A percentile compares a stretch with the other conserved stretches of the same genome.
Evolutionary conservation across 108 stramenopile species (phyloP).

Genomic region (Fragilaria radians): DNA sequence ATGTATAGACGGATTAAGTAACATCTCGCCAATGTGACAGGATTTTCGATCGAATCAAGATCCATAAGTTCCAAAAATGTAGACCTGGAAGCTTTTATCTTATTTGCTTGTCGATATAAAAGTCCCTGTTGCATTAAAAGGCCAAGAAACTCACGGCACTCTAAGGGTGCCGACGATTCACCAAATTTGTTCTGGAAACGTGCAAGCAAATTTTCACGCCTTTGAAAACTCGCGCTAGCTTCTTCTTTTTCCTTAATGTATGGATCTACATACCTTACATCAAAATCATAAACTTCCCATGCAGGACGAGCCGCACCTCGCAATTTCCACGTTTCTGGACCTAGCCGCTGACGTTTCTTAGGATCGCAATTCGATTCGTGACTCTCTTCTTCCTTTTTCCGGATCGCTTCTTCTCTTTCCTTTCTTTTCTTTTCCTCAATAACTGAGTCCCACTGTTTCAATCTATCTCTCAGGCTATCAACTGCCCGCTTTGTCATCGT

Average conservation of each 20-base stretch:
- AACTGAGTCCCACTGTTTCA: slow-evolving; percentile 71
- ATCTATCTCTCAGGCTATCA: slow-evolving; percentile 30
- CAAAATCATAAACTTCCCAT: slow-evolving; percentile 83
- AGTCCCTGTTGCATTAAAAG: slow-evolving; percentile 75
- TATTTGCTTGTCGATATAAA: slow-evolving; percentile 49
- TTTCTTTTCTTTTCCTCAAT: slow-evolving; percentile 27
- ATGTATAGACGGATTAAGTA: slow-evolving; percentile 76
- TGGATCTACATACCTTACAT: slow-evolving; percentile 81
- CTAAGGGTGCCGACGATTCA: slow-evolving; percentile 31
- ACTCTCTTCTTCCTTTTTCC: slow-evolving; percentile 28
- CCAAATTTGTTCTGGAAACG: slow-evolving; percentile 60
- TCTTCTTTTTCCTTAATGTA: slow-evolving; percentile 68
- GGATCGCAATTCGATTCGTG: slow-evolving; percentile 15
- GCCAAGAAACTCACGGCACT: slow-evolving; percentile 56
- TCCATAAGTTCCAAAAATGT: slow-evolving; percentile 66
- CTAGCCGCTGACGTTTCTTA: slow-evolving; percentile 50
- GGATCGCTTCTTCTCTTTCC: slow-evolving; percentile 2
- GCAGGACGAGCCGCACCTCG: slow-evolving; percentile 86
- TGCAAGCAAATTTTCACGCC: slow-evolving; percentile 51
- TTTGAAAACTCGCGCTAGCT: slow-evolving; percentile 41
- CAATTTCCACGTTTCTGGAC: slow-evolving; percentile 84
- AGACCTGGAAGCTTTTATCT: slow-evolving; percentile 56
- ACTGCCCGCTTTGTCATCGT: slow-evolving; percentile 53
- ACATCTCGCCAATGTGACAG: slow-evolving; percentile 61
- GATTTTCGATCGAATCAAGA: slow-evolving; percentile 40